These are phyloP conservation scores for Allium cepa DNA, from an alignment of 106 monocot genomes.

Conservation along the genomic window DNA sequence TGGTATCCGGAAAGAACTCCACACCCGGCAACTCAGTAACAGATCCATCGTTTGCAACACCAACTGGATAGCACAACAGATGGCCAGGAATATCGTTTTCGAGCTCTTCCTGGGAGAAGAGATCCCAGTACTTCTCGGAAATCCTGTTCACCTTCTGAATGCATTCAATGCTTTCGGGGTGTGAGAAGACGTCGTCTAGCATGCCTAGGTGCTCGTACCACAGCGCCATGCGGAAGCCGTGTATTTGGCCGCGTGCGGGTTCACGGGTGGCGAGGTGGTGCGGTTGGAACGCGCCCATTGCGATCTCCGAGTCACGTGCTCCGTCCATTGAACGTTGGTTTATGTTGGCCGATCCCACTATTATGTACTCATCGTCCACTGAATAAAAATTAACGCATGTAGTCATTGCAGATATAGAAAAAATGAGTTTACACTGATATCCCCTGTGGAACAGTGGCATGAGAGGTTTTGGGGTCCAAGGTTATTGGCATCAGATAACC, in stretches of 20 bases:
- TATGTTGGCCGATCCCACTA: conserved; percentile 40
- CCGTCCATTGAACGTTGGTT: conserved; percentile 48
- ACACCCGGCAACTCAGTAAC: conserved; percentile 38
- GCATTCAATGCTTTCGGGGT: conserved; percentile 29
- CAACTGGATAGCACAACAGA: conserved; percentile 33
- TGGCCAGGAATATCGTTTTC: conserved; percentile 39
- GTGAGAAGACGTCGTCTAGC: conserved; percentile 28
- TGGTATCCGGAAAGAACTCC: conserved; percentile 44
- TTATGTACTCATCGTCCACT: conserved; percentile 55
- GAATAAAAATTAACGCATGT: background rate
- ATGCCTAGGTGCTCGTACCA: conserved; percentile 49
- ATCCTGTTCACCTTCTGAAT: conserved; percentile 36
- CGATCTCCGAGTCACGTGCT: conserved; percentile 37
- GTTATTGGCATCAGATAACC: too few species aligned
- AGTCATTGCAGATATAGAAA: too few species aligned
- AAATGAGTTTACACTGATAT: too few species aligned
- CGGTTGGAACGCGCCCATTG: conserved; percentile 49
- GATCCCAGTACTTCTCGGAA: conserved; percentile 37
- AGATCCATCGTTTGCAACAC: conserved; percentile 15
- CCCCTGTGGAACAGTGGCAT: too few species aligned
- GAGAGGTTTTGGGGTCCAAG: too few species aligned
- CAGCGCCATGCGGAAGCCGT: conserved; percentile 37
- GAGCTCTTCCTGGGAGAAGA: conserved; percentile 22
- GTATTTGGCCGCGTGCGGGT: conserved; percentile 38
- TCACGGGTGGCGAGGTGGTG: conserved; percentile 20